A percentile compares a stretch with the other conserved stretches of the same genome.
Evolutionary conservation across 2,329 filamentous ascomycete genomes (phyloP).

Genomic region (Trichoderma atroviride): DNA sequence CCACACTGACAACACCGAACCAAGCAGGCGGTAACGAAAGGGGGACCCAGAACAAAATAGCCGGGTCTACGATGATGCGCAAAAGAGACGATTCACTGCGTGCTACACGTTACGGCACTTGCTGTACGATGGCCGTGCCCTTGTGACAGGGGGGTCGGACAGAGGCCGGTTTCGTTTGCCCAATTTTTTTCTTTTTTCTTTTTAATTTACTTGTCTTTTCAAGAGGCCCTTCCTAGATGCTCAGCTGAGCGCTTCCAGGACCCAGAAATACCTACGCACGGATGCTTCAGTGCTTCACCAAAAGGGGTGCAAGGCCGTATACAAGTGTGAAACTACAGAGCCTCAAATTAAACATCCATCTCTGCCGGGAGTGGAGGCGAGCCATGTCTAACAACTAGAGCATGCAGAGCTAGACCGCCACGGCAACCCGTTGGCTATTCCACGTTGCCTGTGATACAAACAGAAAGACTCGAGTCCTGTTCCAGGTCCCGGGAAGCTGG

Average conservation of each 20-base stretch:
- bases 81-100: neutral
- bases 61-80: conserved; percentile 2
- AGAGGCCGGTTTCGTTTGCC: neutral
- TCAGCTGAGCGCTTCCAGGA: neutral
- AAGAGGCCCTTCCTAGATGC: neutral
- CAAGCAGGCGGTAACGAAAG: conserved; percentile 26
- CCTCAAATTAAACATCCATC: neutral
- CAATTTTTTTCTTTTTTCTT: too few relatives aligned
- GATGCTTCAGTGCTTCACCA: neutral
- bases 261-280: neutral
- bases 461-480: neutral
- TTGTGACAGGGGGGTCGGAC: conserved; percentile 1
- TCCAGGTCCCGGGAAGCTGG: conserved; percentile 31
- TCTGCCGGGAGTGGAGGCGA: neutral
- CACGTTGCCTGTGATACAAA: neutral
- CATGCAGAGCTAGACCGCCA: neutral
- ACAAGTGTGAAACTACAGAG: neutral
- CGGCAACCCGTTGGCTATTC: neutral
- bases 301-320: neutral
- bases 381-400: neutral
- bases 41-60: neutral
- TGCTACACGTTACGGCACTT: neutral
- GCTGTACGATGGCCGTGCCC: neutral
- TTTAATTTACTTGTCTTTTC: neutral
- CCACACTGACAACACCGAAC: conserved; percentile 16